Evolutionary conservation across 2,329 filamentous ascomycete species (phyloP).

Genomic region (Byssoonygena ceratinophila): DNA sequence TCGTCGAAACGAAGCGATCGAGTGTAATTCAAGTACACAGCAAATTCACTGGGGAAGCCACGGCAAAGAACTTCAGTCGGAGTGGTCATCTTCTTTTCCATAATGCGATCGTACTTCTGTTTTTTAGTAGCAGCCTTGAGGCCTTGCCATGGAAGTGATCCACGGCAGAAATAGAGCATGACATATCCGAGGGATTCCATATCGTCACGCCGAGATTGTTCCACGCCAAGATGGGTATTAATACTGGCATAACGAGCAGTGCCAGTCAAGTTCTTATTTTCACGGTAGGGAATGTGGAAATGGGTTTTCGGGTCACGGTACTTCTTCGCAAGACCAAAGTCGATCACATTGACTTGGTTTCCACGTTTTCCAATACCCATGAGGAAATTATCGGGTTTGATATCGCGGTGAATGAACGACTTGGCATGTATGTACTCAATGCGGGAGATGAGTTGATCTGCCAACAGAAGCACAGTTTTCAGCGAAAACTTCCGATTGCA

Average conservation of each 20-base stretch:
- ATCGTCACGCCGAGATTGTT: conserved; percentile 97
- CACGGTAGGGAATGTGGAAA: conserved; percentile 98
- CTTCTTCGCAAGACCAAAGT: conserved; percentile 98
- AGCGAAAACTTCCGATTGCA: conserved; percentile 99
- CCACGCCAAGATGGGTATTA: conserved; percentile 96
- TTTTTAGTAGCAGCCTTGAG: conserved; percentile 98
- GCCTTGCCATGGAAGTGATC: conserved; percentile 96
- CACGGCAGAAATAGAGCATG: conserved; percentile 99
- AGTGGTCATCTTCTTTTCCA: conserved; percentile 99
- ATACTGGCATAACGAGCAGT: conserved; percentile 97
- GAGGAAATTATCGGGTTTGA: conserved; percentile 99
- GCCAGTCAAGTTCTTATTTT: conserved; percentile 99
- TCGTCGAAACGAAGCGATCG: conserved; percentile 97
- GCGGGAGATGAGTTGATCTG: conserved; percentile 95
- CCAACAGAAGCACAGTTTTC: conserved; percentile 92
- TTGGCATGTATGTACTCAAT: conserved; percentile 99
- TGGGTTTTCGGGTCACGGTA: conserved; percentile 99
- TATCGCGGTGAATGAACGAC: conserved; percentile 98
- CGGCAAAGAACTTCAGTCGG: conserved; percentile 97
- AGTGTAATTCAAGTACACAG: conserved; percentile 99
- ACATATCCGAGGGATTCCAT: conserved; percentile 99
- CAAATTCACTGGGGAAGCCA: conserved; percentile 98
- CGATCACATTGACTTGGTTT: conserved; percentile 98
- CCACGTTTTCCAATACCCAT: conserved; percentile 99
- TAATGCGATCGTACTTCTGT: conserved; percentile 99